phyloP scores from a whole-genome alignment of 1,284 basidiomycete species.

The Cutaneotrichosporon spelunceum region DNA sequence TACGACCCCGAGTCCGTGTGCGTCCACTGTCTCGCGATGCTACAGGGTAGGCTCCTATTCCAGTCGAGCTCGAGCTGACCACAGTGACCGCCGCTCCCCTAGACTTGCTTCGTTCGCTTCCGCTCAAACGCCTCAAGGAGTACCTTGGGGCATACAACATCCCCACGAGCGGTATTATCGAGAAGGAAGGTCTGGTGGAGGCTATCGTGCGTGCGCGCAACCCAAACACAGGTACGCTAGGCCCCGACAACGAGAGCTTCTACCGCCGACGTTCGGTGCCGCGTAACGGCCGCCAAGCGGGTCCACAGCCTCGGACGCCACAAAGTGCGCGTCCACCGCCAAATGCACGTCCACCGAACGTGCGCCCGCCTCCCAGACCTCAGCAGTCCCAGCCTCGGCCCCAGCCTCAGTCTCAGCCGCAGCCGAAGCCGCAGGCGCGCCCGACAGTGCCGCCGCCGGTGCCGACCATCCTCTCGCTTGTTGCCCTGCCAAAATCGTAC shows the following conservation, averaged over 20 bases:
- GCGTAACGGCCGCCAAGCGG: slow-evolving; percentile 20
- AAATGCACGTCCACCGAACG: slow-evolving; percentile 20
- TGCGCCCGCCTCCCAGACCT: slow-evolving; percentile 12
- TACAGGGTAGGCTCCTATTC: slow-evolving; percentile 51
- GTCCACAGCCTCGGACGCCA: not conserved
- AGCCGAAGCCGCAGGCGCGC: slow-evolving; percentile 15
- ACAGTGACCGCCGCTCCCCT: slow-evolving; percentile 44
- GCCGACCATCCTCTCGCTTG: slow-evolving; percentile 63
- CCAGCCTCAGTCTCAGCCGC: slow-evolving; percentile 16
- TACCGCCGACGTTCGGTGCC: slow-evolving; percentile 47
- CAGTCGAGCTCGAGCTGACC: slow-evolving; percentile 15
- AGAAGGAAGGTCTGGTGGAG: slow-evolving; percentile 50
- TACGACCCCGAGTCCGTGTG: slow-evolving; percentile 50
- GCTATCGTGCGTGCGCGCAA: slow-evolving; percentile 41
- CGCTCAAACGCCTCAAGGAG: slow-evolving; percentile 48
- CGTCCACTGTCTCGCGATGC: slow-evolving; percentile 42
- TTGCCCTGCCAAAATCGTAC: slow-evolving; percentile 60
- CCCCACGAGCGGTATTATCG: slow-evolving; percentile 37
- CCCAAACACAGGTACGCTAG: slow-evolving; percentile 42
- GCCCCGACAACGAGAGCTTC: slow-evolving; percentile 46
- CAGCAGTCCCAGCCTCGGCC: slow-evolving; percentile 19
- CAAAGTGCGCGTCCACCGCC: slow-evolving; percentile 17
- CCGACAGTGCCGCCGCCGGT: slow-evolving; percentile 36
- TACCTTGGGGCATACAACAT: slow-evolving; percentile 49
- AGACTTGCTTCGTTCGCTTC: slow-evolving; percentile 38